phyloP scores from a whole-genome alignment of 2,329 filamentous ascomycete genomes.

The Dactylellina drechsleri region DNA sequence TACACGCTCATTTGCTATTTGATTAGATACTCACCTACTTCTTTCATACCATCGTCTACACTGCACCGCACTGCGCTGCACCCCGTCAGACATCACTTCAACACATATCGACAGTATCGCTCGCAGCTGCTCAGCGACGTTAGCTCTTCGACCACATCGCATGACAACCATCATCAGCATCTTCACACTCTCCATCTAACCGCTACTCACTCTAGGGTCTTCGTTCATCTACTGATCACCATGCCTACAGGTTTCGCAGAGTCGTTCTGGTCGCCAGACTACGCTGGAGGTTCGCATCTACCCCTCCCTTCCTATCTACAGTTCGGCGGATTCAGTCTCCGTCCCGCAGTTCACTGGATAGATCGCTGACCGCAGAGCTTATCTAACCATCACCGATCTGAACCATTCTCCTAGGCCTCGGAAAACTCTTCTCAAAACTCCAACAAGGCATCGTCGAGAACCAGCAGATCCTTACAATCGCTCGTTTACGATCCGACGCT shows the following conservation, averaged over 20 bases:
- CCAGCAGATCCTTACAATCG: slow-evolving; percentile 89
- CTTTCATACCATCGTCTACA: slow-evolving; percentile 6
- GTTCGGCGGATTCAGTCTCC: slow-evolving; percentile 27
- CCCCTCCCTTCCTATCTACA: slow-evolving; percentile 5
- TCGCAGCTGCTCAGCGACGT: background rate
- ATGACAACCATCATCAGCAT: slow-evolving; percentile 31
- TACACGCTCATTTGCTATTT: too few species aligned
- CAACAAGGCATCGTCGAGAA: slow-evolving; percentile 97
- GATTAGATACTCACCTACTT: too few species aligned
- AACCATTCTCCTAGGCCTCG: slow-evolving; percentile 70
- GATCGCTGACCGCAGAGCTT: slow-evolving; percentile 41
- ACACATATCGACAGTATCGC: background rate
- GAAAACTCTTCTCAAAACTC: slow-evolving; percentile 93
- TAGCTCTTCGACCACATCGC: slow-evolving; percentile 19
- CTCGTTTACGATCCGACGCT: slow-evolving; percentile 92
- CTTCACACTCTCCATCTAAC: slow-evolving; percentile 10
- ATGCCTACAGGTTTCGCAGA: slow-evolving; percentile 78
- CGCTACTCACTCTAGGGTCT: slow-evolving; percentile 16
- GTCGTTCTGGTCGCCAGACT: slow-evolving; percentile 98
- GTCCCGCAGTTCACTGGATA: slow-evolving; percentile 2
- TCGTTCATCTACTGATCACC: slow-evolving; percentile 15
- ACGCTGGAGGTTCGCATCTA: slow-evolving; percentile 79
- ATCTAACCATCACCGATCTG: slow-evolving; percentile 12
- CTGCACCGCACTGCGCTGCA: too few species aligned
- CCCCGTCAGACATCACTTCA: too few species aligned